These are phyloP conservation scores for Mycena olivaceomarginata DNA, from an alignment of 768 basidiomycete genomes.

Conservation along the genomic window DNA sequence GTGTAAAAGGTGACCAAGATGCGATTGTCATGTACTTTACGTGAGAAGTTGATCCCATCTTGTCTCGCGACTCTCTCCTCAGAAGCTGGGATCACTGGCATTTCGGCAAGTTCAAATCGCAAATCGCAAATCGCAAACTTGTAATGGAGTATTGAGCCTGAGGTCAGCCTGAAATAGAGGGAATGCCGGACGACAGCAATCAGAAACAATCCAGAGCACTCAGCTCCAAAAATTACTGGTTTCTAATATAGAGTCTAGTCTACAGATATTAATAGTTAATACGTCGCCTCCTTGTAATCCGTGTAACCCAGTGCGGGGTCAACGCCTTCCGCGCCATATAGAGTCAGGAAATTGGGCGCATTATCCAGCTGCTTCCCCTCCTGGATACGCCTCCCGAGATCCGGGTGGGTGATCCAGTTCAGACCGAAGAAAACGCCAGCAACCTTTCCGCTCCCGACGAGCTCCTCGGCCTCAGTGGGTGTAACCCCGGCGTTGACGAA, in stretches of 20 bases:
- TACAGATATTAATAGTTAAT: background rate
- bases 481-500: background rate
- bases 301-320: background rate
- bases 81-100: too few relatives aligned
- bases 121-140: too few relatives aligned
- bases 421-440: background rate
- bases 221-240: too few relatives aligned
- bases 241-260: background rate
- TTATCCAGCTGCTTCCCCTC: background rate
- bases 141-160: too few relatives aligned
- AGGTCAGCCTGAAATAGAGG: too few relatives aligned
- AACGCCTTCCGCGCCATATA: background rate
- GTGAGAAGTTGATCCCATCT: too few relatives aligned
- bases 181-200: too few relatives aligned
- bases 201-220: too few relatives aligned
- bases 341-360: background rate
- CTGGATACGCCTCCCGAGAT: background rate
- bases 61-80: too few relatives aligned
- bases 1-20: too few relatives aligned
- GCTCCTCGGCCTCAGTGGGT: background rate
- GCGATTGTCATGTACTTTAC: too few relatives aligned
- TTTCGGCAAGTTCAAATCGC: too few relatives aligned
- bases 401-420: background rate
- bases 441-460: conserved; percentile 1
- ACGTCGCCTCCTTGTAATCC: conserved; percentile 1